Evolutionary conservation across 1,139 yeast genomes (phyloP), one percentile per base, ranked within the genome.

Genomic region (Yamadazyma atlantica): DNA sequence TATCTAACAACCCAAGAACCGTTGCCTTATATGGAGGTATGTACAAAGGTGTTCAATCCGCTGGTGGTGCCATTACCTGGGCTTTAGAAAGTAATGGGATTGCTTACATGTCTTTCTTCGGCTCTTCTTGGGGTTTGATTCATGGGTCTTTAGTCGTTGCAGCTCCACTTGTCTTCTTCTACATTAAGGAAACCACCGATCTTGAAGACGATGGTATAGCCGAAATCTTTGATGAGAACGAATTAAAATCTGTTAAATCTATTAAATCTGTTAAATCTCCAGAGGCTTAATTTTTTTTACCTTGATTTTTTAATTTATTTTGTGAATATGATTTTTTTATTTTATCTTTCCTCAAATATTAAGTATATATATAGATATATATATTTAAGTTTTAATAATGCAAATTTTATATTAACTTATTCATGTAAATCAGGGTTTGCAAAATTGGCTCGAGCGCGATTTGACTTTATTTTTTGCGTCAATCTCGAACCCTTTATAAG

Each of bases 1-100:
- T 79, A 41, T 72, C 82, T 43, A 78, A 78, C 55, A 73, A 74
- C 53, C 75, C 82, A 25, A 68, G 75, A 59, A 76, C 71, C 53
- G 60, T 69, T 19, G 82, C 84, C 10, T 62, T 78, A 41, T 78
- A 77, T 49, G 81, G 79, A 32, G 83, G 84, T 33, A 75, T 75
- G 57, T 80, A 77, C 63, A 80, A 80, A 62, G 79, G 82, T 42
- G 58, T 79, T 37, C 85, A 80, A 60, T 73, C 80, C 21, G 83
- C 82, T 11, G 83, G 81, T 53, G 79, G 80, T 15, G 84, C 82
- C 16, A 64, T 80, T 41, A 75, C 73, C 9, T 80, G 85, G 84
- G 28, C 29, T 15, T 24, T 80, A 43, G 83, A 80, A 52, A 72
- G 79, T 26, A 47, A 62, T 36, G 57, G 55, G 4, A 51, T 49